Evolutionary conservation across 202 grass and related monocot species (phyloP), one percentile per base, ranked within the genome.

Genomic region (Zizania palustris): DNA sequence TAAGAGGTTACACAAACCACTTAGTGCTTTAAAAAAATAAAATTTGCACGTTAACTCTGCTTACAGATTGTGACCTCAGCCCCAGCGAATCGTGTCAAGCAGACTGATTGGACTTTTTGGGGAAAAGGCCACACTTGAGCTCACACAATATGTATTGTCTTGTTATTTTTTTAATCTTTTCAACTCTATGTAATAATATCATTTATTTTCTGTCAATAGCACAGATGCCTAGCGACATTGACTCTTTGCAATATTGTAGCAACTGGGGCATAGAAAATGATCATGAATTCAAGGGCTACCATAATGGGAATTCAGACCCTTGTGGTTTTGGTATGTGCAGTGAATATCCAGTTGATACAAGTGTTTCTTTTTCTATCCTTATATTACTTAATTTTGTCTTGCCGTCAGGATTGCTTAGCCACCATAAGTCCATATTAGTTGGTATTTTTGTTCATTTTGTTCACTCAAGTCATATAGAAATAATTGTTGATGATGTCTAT

Each of bases 211-310:
- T 21, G 33, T 82, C 6, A 16, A 8, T 69, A 57, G 19, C 37
- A 65, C 65, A 9, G 18, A 46, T 22, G 28, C 28, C 28, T 28
- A 28, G 1, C 2, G 28, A 28, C 28, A 61, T 67, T 41, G 51
- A 58, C 46, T 60, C 6, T 46, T 80, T 40, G 16, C 59, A 22
- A 15, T 20, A 18, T 20, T 86, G 69, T 74, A 97, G 95, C 79
- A 97, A 94, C 66, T 97, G 95, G 95, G 95, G 95, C n/a, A 97
- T 91, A 1, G 91, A 97, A 85, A 94, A 11, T 92, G 91, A 97
- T 83, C 82, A 89, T 82, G 95, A 94, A 71, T 97, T 94, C 82
- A 97, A 90, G 84, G 91, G 91, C 60, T 94, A 97, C 77, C 95
- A 97, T 74, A 94, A 94, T 73, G 95, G 95, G 63, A 97, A 97